Conservation (phyloP, 441 rosid genomes). For the Adansonia rubrostipa region DNA sequence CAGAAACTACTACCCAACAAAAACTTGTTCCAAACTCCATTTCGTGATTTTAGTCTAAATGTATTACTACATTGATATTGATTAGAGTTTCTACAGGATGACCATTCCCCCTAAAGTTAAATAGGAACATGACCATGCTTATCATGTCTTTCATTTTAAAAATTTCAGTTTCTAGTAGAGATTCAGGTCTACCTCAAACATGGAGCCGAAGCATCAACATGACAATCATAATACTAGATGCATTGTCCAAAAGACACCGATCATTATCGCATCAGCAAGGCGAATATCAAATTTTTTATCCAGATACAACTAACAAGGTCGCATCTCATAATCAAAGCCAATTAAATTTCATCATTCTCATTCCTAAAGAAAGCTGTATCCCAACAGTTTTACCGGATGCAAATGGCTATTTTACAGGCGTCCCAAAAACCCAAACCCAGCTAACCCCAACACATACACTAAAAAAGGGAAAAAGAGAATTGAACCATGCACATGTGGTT, state of each 20-base stretch:
- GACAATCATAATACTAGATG: background rate
- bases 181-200: background rate
- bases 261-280: background rate
- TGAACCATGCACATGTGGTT: background rate
- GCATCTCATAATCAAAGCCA: background rate
- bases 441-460: background rate
- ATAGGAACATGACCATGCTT: background rate
- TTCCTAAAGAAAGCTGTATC: background rate
- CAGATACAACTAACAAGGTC: background rate
- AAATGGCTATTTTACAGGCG: background rate
- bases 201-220: background rate
- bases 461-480: background rate
- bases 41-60: background rate
- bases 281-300: background rate
- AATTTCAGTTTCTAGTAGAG: background rate
- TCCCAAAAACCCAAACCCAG: background rate
- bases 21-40: slow-evolving; percentile 8
- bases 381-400: background rate
- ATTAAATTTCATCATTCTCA: background rate
- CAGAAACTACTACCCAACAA: background rate
- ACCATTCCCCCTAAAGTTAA: background rate
- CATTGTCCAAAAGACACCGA: background rate
- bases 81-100: background rate
- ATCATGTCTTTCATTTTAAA: background rate
- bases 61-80: background rate